phyloP scores from a whole-genome alignment of 305 asterid species.

The Solanum hybrid region DNA sequence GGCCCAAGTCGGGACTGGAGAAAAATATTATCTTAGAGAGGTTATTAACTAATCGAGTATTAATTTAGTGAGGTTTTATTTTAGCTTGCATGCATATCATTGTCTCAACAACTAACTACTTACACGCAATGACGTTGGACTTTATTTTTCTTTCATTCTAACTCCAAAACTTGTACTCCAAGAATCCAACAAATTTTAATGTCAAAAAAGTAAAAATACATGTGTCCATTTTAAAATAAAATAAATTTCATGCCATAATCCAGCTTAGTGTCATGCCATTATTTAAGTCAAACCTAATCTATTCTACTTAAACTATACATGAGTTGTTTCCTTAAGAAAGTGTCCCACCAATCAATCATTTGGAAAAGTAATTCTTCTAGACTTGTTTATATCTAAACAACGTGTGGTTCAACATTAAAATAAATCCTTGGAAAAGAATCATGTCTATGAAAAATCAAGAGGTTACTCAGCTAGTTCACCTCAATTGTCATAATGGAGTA shows the following conservation, averaged over 20 bases:
- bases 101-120: neutral
- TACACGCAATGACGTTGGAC: neutral
- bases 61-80: too few relatives aligned
- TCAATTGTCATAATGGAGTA: conserved; percentile 30
- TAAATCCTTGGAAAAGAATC: neutral
- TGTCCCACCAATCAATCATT: neutral
- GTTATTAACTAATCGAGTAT: too few relatives aligned
- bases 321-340: neutral
- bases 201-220: too few relatives aligned
- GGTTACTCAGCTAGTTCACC: conserved; percentile 24
- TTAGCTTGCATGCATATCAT: neutral
- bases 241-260: neutral
- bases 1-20: too few relatives aligned
- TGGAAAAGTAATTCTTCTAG: neutral
- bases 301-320: neutral
- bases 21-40: too few relatives aligned
- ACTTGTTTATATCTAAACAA: neutral
- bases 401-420: too few relatives aligned
- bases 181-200: neutral
- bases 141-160: neutral
- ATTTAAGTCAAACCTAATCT: neutral
- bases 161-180: neutral
- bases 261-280: neutral
- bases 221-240: neutral
- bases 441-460: neutral